Conservation (phyloP, 2,329 filamentous ascomycete species). For the Aspergillus texensis region DNA sequence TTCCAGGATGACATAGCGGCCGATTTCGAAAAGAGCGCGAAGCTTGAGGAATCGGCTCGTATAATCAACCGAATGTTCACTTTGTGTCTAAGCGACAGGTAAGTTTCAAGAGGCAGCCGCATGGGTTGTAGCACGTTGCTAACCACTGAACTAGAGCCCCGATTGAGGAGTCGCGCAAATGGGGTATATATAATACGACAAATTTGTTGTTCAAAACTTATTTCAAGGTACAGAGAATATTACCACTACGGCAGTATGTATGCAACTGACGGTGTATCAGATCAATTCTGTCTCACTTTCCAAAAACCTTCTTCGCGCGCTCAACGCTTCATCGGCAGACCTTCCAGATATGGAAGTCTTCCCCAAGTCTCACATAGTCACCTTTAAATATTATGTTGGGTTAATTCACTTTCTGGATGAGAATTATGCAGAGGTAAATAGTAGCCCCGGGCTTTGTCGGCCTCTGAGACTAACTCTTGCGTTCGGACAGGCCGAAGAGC, state of each 20-base stretch:
- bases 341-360: conserved; percentile 80
- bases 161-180: conserved; percentile 89
- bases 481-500: conserved; percentile 67
- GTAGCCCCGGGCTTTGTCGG: background rate
- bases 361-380: conserved; percentile 87
- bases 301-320: conserved; percentile 83
- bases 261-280: conserved; percentile 32
- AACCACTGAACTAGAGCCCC: conserved; percentile 61
- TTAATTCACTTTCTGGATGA: conserved; percentile 94
- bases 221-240: conserved; percentile 65
- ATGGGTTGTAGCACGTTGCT: background rate
- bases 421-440: conserved; percentile 75
- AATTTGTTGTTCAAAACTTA: conserved; percentile 98
- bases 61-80: conserved; percentile 92
- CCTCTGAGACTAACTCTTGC: conserved; percentile 13
- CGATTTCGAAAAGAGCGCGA: conserved; percentile 76
- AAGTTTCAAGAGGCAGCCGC: conserved; percentile 29
- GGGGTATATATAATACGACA: conserved; percentile 93
- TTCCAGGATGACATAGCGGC: conserved; percentile 83
- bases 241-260: background rate
- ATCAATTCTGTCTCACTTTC: conserved; percentile 87
- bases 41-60: conserved; percentile 86
- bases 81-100: conserved; percentile 87
- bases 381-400: conserved; percentile 94
- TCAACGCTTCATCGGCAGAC: conserved; percentile 75